Base-by-base conservation (phyloP, 202 grass and related monocot genomes). In the Eragrostis tef region DNA sequence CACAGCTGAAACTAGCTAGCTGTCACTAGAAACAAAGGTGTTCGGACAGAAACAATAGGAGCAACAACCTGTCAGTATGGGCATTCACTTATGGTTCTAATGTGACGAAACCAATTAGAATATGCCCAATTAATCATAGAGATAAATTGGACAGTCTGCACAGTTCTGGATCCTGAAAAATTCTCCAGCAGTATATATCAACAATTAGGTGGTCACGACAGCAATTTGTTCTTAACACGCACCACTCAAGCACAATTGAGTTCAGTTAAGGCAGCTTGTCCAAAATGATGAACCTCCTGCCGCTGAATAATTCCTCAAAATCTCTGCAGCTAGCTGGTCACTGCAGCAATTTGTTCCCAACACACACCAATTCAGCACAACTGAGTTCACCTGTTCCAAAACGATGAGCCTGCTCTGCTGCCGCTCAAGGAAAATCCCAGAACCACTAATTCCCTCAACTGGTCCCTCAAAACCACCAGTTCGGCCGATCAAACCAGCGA, bases 21-120 rank as follows among this genome's bases (percentile, higher is more conserved):
- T 58, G 51, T 26, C 66, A 47, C 31, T 67, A 79, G 15, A 81
- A 76, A 48, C 25, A 81, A 20, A 81, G 8, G 8, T 56, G 24
- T 39, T 71, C 9, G 16, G 3, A 77, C 14, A 66, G 47, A 73
- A 85, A 77, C 50, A 81, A 77, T 67, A 59, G 36, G 22, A 81
- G 26, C 4, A 48, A 29, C 65, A 16, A 34, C 57, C 11, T 34
- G 20, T 44, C 43, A 8, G 3, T 58, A 73, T 57, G 79, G 26
- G 24, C 46, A 64, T 59, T 50, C 22, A 60, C 34, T 39, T 39
- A n/a, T n/a, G n/a, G n/a, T n/a, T n/a, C n/a, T n/a, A n/a, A 36
- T n/a, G 12, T 36, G 49, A 58, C 8, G 7, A 36, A 84, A 83
- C 57, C 27, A 3, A 44, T 24, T 41, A 75, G 9, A 54, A 61